Conservation (phyloP, 768 basidiomycete genomes). For the Tylopilus rubrobrunneus region DNA sequence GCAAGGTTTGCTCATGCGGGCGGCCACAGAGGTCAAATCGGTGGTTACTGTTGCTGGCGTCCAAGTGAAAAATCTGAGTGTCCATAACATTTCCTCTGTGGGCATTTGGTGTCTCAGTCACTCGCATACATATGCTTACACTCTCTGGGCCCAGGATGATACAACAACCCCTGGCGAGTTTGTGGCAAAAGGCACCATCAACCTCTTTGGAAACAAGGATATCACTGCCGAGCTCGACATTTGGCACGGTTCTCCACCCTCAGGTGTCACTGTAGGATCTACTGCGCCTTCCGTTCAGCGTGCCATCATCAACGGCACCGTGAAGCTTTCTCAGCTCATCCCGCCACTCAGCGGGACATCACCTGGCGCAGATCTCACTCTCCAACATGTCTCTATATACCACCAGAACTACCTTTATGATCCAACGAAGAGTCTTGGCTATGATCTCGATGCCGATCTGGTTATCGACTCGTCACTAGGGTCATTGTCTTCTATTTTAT, state of each 20-base stretch:
- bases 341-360: neutral
- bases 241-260: slow-evolving; percentile 4
- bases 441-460: slow-evolving; percentile 2
- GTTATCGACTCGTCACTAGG: neutral
- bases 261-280: neutral
- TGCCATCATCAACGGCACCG: neutral
- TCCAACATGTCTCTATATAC: slow-evolving; percentile 4
- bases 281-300: slow-evolving; percentile 2
- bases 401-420: slow-evolving; percentile 8
- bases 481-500: neutral
- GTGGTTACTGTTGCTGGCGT: neutral
- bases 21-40: neutral
- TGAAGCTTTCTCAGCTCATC: slow-evolving; percentile 4
- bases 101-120: neutral
- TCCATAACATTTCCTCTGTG: neutral
- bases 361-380: neutral
- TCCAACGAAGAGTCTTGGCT: neutral
- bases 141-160: neutral
- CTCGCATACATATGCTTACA: neutral
- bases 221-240: slow-evolving; percentile 2
- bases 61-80: neutral
- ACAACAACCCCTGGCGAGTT: neutral
- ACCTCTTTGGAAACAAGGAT: slow-evolving; percentile 2
- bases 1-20: neutral
- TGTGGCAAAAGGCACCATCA: neutral